Conservation (phyloP, 768 basidiomycete genomes). For the Podaxis pistillaris region DNA sequence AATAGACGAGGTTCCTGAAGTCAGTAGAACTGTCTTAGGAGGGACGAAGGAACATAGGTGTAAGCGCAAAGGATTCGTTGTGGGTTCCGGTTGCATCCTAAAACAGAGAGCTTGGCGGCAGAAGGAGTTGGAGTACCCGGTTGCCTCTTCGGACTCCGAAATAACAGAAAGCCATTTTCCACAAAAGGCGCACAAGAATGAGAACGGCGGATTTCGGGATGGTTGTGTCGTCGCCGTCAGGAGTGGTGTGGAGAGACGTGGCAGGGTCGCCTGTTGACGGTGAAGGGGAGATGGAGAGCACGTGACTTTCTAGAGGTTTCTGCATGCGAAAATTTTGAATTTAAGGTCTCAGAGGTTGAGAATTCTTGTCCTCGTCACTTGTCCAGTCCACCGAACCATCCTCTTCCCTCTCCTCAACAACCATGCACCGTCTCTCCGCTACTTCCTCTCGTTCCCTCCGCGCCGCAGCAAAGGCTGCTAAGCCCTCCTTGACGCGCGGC, state of each 20-base stretch:
- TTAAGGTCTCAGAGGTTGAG: background rate
- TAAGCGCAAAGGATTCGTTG: background rate
- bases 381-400: background rate
- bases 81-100: no score
- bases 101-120: no score
- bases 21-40: background rate
- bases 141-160: no score
- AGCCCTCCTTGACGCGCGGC: constrained; percentile 58
- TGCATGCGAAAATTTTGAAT: constrained; percentile 2
- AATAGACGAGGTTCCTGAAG: background rate
- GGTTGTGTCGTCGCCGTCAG: background rate
- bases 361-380: background rate
- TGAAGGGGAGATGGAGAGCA: constrained; percentile 14
- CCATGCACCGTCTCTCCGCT: constrained; percentile 73
- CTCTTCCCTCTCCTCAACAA: constrained; percentile 15
- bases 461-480: constrained; percentile 55
- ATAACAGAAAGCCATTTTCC: background rate
- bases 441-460: constrained; percentile 68
- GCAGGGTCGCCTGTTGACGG: constrained; percentile 15
- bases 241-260: constrained; percentile 7
- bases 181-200: constrained; percentile 2
- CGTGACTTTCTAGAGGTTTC: constrained; percentile 16
- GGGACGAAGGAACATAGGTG: no score
- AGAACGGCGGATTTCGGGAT: background rate
- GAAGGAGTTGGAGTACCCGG: no score